Evolutionary conservation across 1,284 basidiomycete genomes (phyloP), one percentile per base, ranked within the genome.

Genomic region (Pseudozyma thailandica): DNA sequence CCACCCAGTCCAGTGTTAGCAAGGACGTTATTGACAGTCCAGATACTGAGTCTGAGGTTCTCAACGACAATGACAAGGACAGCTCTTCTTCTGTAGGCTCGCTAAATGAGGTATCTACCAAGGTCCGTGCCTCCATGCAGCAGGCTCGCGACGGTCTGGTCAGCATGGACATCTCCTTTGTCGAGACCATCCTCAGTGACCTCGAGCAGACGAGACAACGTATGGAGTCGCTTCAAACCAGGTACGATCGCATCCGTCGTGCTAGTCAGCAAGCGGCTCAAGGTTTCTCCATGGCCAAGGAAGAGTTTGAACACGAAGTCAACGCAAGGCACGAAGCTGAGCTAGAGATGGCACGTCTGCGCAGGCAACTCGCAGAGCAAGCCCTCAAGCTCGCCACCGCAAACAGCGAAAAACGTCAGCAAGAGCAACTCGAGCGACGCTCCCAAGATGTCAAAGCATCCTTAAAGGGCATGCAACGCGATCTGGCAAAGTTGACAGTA

Each of bases 231-330:
- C 85, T 97, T 70, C 92, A 90, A 80, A 86, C 84, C 62, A 91
- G 89, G 82, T 88, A 95, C 74, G 92, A 93, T 80, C 89, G 90
- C 26, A 90, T 93, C 79, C 88, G 93, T 93, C 66, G 71, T 3
- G 73, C 65, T n/a, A 95, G 92, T 82, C 91, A 92, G 79, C 91
- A 93, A 76, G 94, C 92, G 73, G 91, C 94, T 58, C 91, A 94
- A 70, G 94, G 95, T 15, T 86, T 98, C 54, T 90, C 90, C 0
- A 91, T 94, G 38, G 94, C 95, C 2, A 91, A 93, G 71, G 90
- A 91, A 50, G 94, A 98, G 82, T 97, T 94, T 80, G 93, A 96
- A 82, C 89, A 88, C 56, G 94, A 98, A 83, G 87, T 93, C 43
- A 89, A 91, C 53, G 89, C 90, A 27, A 88, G 94, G 20, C 88